These are phyloP conservation scores for Coemansia sp. DNA, from an alignment of 192 early-diverging fungal genomes.

Conservation along the genomic window DNA sequence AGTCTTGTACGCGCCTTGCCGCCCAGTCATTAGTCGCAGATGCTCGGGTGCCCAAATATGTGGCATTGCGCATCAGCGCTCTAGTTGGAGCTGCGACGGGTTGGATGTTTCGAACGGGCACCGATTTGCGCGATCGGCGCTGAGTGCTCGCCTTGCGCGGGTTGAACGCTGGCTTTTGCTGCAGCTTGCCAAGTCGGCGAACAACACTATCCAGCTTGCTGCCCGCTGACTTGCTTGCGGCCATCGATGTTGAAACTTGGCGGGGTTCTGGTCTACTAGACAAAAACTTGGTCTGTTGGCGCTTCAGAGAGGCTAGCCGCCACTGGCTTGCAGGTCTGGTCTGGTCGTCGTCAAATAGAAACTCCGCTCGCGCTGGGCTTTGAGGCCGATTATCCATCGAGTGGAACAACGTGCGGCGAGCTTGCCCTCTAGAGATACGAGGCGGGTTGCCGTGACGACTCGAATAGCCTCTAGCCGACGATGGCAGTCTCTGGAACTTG, in stretches of 20 bases:
- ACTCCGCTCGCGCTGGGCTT: constrained; percentile 11
- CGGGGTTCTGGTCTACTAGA: not conserved
- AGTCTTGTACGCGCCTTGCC: not conserved
- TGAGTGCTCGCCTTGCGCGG: not conserved
- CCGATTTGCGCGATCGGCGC: constrained; percentile 2
- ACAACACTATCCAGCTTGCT: constrained; percentile 18
- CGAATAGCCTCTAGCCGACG: not conserved
- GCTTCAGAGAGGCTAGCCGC: not conserved
- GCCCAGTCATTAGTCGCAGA: not conserved
- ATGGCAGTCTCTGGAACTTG: not conserved
- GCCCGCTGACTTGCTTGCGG: not conserved
- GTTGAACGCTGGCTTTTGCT: not conserved
- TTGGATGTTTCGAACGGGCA: not conserved
- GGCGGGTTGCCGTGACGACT: not conserved
- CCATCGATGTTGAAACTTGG: not conserved
- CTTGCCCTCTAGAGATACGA: not conserved
- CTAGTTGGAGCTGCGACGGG: constrained; percentile 23
- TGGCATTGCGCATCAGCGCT: not conserved
- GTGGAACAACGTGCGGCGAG: not conserved
- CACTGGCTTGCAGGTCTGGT: not conserved
- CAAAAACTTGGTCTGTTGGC: constrained; percentile 36
- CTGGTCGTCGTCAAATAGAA: constrained; percentile 46
- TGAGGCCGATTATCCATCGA: not conserved
- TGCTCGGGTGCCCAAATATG: too few relatives aligned
- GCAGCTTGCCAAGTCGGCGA: constrained; percentile 11